Evolutionary conservation across 1,284 basidiomycete species (phyloP), one percentile per base, ranked within the genome.

Genomic region (Cryptococcus maquisensis): DNA sequence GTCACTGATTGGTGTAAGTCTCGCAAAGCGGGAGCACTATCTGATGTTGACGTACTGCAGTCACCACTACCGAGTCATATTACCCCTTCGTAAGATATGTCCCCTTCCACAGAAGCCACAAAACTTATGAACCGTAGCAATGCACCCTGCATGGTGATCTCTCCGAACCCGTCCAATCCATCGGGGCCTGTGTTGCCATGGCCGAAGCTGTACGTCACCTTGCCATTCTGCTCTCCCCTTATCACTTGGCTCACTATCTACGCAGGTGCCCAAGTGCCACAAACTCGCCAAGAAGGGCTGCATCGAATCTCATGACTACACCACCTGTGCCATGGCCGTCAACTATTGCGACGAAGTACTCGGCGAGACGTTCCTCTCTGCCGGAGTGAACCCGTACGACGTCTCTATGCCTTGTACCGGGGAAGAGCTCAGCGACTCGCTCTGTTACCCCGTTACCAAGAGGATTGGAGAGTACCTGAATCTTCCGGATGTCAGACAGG

Each of bases 291-390:
- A 61, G 37, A 60, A 63, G 47, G 57, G 62, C 15, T 76, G 74
- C 52, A 52, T 74, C 37, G 65, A 70, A 26, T 62, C 68, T 12
- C 64, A 68, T 59, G 85, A 88, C 70, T 72, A 77, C 28, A 83
- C 86, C 18, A 75, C 81, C 51, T 88, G 86, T 63, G 71, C 73
- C 35, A 83, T 84, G 10, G 82, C 85, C 1, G 75, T 83, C 26
- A 68, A 67, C n/a, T 86, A 87, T 69, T 88, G 86, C 68, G 56
- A 67, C 8, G 51, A 60, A 16, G 73, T 74, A 4, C 61, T 82
- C 9, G 73, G 73, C 15, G 49, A 43, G 13, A 56, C 66, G 2
- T 76, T 76, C 67, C 51, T 69, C 32, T 45, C 26, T 0, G 67
- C 74, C 20, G 65, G 65, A 8, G 62, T 71, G 21, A 78, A 78